These are phyloP conservation scores for Globisporangium cederbergense DNA, from an alignment of 352 stramenopile species.

Conservation along the genomic window DNA sequence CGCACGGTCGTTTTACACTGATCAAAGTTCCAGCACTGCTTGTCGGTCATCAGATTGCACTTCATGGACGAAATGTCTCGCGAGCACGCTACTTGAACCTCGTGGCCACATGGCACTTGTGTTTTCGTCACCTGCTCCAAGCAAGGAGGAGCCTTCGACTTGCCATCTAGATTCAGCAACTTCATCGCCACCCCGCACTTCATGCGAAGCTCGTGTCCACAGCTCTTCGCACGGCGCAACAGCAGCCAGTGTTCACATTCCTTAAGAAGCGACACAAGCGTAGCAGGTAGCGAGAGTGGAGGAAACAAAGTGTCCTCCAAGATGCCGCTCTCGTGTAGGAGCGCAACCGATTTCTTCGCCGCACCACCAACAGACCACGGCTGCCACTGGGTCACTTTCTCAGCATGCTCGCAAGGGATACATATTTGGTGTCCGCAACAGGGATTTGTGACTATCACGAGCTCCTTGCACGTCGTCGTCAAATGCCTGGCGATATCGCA, in stretches of 20 bases:
- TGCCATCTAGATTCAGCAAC: conserved; percentile 20
- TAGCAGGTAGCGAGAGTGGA: conserved; percentile 23
- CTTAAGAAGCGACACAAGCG: conserved; percentile 28
- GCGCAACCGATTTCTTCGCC: conserved; percentile 14
- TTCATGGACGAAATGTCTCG: conserved; percentile 25
- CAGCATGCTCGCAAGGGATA: conserved; percentile 35
- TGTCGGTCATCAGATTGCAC: conserved; percentile 37
- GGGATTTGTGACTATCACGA: conserved; percentile 26
- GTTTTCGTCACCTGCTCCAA: conserved; percentile 27
- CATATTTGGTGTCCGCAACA: conserved; percentile 43
- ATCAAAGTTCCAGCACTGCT: conserved; percentile 58
- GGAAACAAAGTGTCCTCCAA: conserved; percentile 33
- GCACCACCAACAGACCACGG: conserved; percentile 31
- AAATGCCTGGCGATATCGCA: conserved; percentile 46
- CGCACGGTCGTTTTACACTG: conserved; percentile 34
- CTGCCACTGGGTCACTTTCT: conserved; percentile 34
- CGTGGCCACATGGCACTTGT: conserved; percentile 37
- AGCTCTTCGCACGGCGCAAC: conserved; percentile 34
- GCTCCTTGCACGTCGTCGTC: conserved; percentile 29
- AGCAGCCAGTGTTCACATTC: conserved; percentile 35
- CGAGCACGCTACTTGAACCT: conserved; percentile 35
- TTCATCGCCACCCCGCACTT: conserved; percentile 51
- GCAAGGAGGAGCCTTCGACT: conserved; percentile 18
- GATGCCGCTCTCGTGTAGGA: conserved; percentile 33
- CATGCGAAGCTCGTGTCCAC: conserved; percentile 56